Conservation (phyloP, 2,329 filamentous ascomycete species). For the Venturia carpophila region DNA sequence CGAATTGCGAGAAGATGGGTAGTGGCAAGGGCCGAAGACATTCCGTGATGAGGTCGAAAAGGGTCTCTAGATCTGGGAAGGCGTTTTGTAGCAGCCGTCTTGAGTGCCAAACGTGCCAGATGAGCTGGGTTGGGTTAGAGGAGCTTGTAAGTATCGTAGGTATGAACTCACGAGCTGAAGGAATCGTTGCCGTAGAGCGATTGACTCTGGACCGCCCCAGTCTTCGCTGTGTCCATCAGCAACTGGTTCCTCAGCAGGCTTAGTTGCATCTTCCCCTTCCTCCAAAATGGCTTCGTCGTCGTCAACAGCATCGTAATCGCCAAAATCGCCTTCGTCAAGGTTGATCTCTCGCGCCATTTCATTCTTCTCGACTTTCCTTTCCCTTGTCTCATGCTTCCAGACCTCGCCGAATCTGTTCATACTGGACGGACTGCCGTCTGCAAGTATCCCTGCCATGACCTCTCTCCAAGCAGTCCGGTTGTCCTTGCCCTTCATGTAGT, state of each 20-base stretch:
- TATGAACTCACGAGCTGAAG: conserved; percentile 46
- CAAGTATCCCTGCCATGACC: conserved; percentile 59
- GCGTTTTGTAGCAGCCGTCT: conserved; percentile 33
- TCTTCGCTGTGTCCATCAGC: conserved; percentile 14
- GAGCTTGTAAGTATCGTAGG: neutral
- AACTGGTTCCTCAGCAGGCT: neutral
- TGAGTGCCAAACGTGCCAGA: conserved; percentile 31
- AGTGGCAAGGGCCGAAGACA: conserved; percentile 52
- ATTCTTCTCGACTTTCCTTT: conserved; percentile 39
- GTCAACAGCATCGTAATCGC: conserved; percentile 48
- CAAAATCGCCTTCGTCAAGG: conserved; percentile 52
- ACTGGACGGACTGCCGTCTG: conserved; percentile 50
- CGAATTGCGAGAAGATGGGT: conserved; percentile 49
- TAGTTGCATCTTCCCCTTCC: conserved; percentile 8
- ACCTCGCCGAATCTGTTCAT: conserved; percentile 55
- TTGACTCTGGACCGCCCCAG: conserved; percentile 44
- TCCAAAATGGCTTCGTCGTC: conserved; percentile 26
- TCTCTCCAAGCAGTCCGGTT: conserved; percentile 39
- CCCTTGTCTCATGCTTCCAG: conserved; percentile 57
- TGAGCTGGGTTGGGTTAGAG: conserved; percentile 21
- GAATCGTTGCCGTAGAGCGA: conserved; percentile 55
- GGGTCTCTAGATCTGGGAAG: conserved; percentile 45
- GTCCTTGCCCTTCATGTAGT: conserved; percentile 45
- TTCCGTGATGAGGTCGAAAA: conserved; percentile 53
- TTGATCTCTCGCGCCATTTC: conserved; percentile 46